Evolutionary conservation across 306 rosid genomes (phyloP), one percentile per base, ranked within the genome.

Genomic region (Carpinus viminea): DNA sequence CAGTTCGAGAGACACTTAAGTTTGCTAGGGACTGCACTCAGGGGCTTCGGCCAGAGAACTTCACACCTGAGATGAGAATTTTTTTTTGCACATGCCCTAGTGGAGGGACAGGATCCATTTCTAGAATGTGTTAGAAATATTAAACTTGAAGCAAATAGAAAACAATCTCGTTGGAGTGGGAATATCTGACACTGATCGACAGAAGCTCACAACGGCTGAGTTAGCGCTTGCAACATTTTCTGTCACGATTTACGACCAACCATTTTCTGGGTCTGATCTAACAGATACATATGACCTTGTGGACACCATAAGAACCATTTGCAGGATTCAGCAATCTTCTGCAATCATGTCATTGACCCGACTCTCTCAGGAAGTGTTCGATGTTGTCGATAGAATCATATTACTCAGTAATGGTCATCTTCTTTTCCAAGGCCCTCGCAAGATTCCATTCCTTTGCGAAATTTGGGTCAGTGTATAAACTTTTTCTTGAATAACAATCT

Each of bases 251-350:
- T 72, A 52, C 52, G 50, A 72, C 62, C 75, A 72, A 52, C 76
- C 76, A 51, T 31, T 72, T n/a, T 72, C 15, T 1, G 48, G 76
- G 8, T 72, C 47, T 52, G 76, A 72, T 52, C 64, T 72, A 72
- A 47, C 62, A 51, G 17, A 62, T 24, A 72, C 76, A 1, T 72
- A 72, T 72, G 62, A 72, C 57, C 21, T 72, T 0, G 76, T 51
- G 61, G 76, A 72, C 76, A 72, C 62, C 76, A 50, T 72, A 72
- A 72, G 64, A 72, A 24, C 76, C 61, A 72, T 52, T 72, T 51
- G 76, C 62, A 72, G 62, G 62, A 72, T 52, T 28, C 62, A 52
- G 62, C 62, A 72, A 72, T 72, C 62, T 26, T 72, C 62, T 7
- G 18, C 75, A 51, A 52, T 52, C 43, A 72, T 72, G 76, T 72